These are phyloP conservation scores for Scorias spongiosa DNA, from an alignment of 2,329 filamentous ascomycete genomes.

Conservation along the genomic window DNA sequence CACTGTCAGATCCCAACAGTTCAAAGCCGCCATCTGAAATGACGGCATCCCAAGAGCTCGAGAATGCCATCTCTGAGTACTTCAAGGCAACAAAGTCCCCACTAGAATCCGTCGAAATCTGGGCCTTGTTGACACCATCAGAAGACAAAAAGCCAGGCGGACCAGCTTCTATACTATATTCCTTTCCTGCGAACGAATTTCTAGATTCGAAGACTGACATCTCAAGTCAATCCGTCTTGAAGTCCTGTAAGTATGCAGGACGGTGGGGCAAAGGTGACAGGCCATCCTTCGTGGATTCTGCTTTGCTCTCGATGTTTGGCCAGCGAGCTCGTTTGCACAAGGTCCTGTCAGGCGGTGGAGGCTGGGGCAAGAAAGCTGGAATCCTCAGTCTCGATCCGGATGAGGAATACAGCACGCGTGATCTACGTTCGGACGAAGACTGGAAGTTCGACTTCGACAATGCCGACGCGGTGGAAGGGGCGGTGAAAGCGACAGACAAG, in stretches of 20 bases:
- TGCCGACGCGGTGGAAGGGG: conserved; percentile 10
- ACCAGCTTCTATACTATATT: neutral
- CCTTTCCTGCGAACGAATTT: neutral
- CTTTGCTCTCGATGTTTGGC: neutral
- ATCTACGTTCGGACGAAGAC: conserved; percentile 41
- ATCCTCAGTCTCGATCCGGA: conserved; percentile 65
- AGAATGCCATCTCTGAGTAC: conserved; percentile 45
- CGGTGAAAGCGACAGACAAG: conserved; percentile 19
- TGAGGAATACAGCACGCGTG: conserved; percentile 33
- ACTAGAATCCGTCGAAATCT: conserved; percentile 44
- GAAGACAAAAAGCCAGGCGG: neutral
- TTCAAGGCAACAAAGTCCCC: conserved; percentile 30
- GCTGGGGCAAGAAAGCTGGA: conserved; percentile 70
- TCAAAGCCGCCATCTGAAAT: conserved; percentile 14
- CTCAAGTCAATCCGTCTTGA: neutral
- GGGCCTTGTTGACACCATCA: conserved; percentile 52
- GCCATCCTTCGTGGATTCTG: neutral
- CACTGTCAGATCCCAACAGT: neutral
- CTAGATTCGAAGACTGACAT: neutral
- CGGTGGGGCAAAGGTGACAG: neutral
- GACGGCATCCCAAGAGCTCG: conserved; percentile 58
- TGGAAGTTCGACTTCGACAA: conserved; percentile 31
- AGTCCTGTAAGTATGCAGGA: neutral
- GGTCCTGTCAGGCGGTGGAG: conserved; percentile 63
- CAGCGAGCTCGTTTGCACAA: conserved; percentile 28